Conservation (phyloP, 768 basidiomycete genomes). For the Auricularia auricula-judae region DNA sequence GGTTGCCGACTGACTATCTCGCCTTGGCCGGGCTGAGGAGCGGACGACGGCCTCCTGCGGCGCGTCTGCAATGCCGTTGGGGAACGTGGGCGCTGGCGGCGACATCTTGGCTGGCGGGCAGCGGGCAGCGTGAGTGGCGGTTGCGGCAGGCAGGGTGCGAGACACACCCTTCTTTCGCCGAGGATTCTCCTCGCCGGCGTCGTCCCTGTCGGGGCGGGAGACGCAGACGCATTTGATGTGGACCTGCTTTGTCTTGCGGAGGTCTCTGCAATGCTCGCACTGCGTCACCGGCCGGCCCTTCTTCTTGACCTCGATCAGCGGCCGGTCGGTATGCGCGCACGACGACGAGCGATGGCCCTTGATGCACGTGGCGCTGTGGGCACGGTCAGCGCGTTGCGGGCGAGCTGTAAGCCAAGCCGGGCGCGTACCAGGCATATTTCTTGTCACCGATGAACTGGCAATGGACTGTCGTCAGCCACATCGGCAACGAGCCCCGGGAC, state of each 20-base stretch:
- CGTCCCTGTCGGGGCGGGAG: slow-evolving; percentile 7
- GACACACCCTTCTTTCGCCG: slow-evolving; percentile 55
- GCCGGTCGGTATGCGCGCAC: slow-evolving; percentile 77
- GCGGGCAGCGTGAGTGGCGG: slow-evolving; percentile 28
- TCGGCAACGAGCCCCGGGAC: background rate
- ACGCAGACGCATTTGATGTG: slow-evolving; percentile 77
- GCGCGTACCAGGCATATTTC: slow-evolving; percentile 69
- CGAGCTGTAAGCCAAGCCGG: slow-evolving; percentile 4
- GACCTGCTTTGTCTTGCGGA: slow-evolving; percentile 67
- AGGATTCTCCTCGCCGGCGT: slow-evolving; percentile 8
- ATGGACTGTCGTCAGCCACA: background rate
- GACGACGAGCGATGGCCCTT: slow-evolving; percentile 89
- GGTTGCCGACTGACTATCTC: background rate
- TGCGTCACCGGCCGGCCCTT: slow-evolving; percentile 89
- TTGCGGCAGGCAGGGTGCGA: slow-evolving; percentile 18
- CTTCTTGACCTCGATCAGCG: slow-evolving; percentile 88
- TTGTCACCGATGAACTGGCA: slow-evolving; percentile 49
- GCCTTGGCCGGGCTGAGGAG: slow-evolving; percentile 25
- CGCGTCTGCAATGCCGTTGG: slow-evolving; percentile 61
- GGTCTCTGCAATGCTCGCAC: slow-evolving; percentile 73
- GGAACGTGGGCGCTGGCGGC: slow-evolving; percentile 58
- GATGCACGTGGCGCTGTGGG: slow-evolving; percentile 74
- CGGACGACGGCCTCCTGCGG: slow-evolving; percentile 11
- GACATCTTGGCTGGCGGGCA: slow-evolving; percentile 53
- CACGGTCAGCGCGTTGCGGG: slow-evolving; percentile 6